A percentile compares a stretch with the other conserved stretches of the same genome.
These are phyloP conservation scores for Trichophyton benhamiae DNA, from an alignment of 2,329 filamentous ascomycete species.

Conservation along the genomic window DNA sequence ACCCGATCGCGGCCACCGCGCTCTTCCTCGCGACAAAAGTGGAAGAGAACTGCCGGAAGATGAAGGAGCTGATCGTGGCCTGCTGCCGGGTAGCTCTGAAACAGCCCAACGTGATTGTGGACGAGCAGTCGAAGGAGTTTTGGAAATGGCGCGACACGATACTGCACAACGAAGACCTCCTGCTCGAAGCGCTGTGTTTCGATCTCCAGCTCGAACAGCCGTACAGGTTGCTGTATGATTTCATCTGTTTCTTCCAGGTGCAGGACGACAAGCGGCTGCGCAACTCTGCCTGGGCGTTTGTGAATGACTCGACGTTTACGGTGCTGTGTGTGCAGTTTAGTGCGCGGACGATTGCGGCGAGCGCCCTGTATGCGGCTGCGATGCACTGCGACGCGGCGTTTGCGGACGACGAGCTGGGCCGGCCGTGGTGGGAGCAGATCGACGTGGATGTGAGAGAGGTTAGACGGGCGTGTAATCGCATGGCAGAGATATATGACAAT, in stretches of 20 bases:
- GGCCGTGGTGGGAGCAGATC: slow-evolving; percentile 78
- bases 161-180: slow-evolving; percentile 77
- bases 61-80: slow-evolving; percentile 84
- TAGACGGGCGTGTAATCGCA: slow-evolving; percentile 58
- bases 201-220: slow-evolving; percentile 84
- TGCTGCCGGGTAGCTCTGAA: slow-evolving; percentile 93
- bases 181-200: slow-evolving; percentile 86
- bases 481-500: slow-evolving; percentile 47
- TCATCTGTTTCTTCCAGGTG: slow-evolving; percentile 59
- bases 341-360: slow-evolving; percentile 69
- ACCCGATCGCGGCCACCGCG: slow-evolving; percentile 81
- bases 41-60: slow-evolving; percentile 92
- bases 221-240: slow-evolving; percentile 70
- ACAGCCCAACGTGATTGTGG: slow-evolving; percentile 75
- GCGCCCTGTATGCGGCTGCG: slow-evolving; percentile 75
- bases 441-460: slow-evolving; percentile 60
- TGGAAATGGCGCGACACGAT: slow-evolving; percentile 97
- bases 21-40: slow-evolving; percentile 94
- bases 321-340: slow-evolving; percentile 70
- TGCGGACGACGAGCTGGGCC: slow-evolving; percentile 57
- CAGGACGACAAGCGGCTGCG: slow-evolving; percentile 70
- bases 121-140: slow-evolving; percentile 96
- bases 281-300: slow-evolving; percentile 83
- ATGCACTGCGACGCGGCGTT: slow-evolving; percentile 62
- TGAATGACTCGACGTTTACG: slow-evolving; percentile 81